A percentile compares a stretch with the other conserved stretches of the same genome.
Evolutionary conservation across 106 monocot species (phyloP).

Genomic region (Dendrobium catenatum): DNA sequence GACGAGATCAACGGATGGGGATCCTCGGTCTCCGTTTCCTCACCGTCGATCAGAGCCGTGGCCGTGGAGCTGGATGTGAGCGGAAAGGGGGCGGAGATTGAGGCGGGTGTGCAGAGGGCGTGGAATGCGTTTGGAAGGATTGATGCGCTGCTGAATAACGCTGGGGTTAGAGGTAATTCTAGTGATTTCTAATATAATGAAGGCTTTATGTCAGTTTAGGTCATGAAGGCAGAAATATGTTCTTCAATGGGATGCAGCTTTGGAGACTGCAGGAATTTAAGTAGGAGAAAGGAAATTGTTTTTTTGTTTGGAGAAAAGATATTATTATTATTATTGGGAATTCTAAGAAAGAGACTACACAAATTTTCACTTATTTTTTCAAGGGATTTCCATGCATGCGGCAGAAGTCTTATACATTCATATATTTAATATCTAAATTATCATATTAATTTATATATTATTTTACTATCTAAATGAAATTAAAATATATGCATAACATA

Average conservation of each 20-base stretch:
- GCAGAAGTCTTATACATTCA: no score
- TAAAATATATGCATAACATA: no score
- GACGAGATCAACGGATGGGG: slow-evolving; percentile 27
- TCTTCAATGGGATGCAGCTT: neutral
- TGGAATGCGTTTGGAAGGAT: slow-evolving; percentile 66
- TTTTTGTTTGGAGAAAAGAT: no score
- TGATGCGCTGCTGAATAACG: slow-evolving; percentile 62
- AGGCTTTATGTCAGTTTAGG: neutral
- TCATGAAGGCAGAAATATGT: neutral
- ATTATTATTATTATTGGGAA: no score
- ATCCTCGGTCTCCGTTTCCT: neutral
- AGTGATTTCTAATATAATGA: neutral
- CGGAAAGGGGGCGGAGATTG: slow-evolving; percentile 22
- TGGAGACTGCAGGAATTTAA: neutral
- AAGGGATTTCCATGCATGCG: no score
- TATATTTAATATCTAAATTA: no score
- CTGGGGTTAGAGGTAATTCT: slow-evolving; percentile 58
- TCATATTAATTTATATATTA: no score
- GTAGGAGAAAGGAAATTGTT: no score
- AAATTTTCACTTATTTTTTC: no score
- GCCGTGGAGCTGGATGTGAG: slow-evolving; percentile 56
- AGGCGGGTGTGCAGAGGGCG: slow-evolving; percentile 33
- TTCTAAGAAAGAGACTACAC: no score
- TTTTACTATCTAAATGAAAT: no score
- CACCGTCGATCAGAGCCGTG: slow-evolving; percentile 15